Base-by-base conservation (phyloP, 2,329 filamentous ascomycete genomes). In the Cladorrhinum sp. region DNA sequence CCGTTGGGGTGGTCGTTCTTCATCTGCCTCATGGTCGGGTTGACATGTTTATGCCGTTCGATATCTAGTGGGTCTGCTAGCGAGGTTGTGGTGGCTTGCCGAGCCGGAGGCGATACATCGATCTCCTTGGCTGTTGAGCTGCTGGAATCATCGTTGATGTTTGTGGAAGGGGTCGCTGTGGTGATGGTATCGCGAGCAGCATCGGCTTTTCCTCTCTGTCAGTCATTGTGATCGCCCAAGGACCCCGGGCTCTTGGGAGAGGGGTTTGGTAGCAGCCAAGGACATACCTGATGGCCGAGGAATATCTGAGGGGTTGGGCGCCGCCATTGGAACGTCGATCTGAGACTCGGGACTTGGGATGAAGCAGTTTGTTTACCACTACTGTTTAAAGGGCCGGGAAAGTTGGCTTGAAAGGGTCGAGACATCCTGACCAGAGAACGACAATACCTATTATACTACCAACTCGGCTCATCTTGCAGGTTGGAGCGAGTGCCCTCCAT, bases 1-100 rank as follows among this genome's bases (percentile, higher is more conserved):
- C 75, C 76, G 30, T 74, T 72, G 23, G 80, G 80, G 63, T 82
- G 75, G 28, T 80, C 78, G 50, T 73, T 72, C 64, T 77, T 77
- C 74, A 82, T 79, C 70, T 80, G 78, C 55, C 73, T 73, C 60
- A 74, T 73, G 36, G 75, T 76, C 56, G 76, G 69, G 68, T 77
- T 74, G 20, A 73, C 72, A 18, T 74, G 74, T n/a, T 73, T 73
- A 64, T 76, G 76, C 3, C 74, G 74, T 46, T 73, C 75, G 57
- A 78, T 72, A 66, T 74, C 68, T 63, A 78, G 63, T 12, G 76
- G 76, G 60, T 78, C 76, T 30, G 70, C 60, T 2, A 56, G 58
- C 28, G 64, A 61, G 36, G 68, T 58, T 16, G 65, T 63, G 33
- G 67, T 61, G 42, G 26, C 49, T 39, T 59, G 58, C 16, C 60